phyloP scores from a whole-genome alignment of 2,329 filamentous ascomycete genomes.

The Paecilomyces sp. region DNA sequence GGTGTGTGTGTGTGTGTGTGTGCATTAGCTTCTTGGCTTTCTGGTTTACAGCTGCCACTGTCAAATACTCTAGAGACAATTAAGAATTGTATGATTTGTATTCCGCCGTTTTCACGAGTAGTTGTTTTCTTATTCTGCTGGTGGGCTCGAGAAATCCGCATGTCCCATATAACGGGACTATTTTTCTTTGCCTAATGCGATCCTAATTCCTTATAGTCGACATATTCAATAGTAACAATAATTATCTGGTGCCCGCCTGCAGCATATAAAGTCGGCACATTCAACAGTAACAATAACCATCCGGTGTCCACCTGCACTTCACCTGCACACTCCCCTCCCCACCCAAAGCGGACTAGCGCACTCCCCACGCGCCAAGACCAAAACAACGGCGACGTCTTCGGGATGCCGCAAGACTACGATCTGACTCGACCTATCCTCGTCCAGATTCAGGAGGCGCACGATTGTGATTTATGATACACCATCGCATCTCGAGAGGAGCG shows the following conservation, averaged over 20 bases:
- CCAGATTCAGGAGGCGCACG: not conserved
- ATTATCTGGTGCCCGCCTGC: not conserved
- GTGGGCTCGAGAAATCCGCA: not conserved
- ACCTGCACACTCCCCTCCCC: not conserved
- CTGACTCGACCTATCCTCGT: not conserved
- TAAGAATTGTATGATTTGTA: not conserved
- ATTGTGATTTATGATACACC: not conserved
- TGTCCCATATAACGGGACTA: no score
- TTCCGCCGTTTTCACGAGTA: not conserved
- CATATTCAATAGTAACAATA: not conserved
- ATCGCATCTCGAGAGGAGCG: not conserved
- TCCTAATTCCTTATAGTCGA: no score
- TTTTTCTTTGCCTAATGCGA: no score
- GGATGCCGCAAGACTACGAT: not conserved
- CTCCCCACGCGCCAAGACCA: slow-evolving; percentile 32
- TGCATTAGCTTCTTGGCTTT: not conserved
- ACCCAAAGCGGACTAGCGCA: slow-evolving; percentile 26
- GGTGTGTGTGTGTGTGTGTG: not conserved
- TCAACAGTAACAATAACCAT: not conserved
- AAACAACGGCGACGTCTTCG: slow-evolving; percentile 25
- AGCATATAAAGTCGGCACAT: not conserved
- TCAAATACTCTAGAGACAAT: not conserved
- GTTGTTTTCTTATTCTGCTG: not conserved
- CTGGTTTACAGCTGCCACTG: not conserved
- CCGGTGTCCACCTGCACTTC: not conserved